Evolutionary conservation across 495 filamentous ascomycete species (phyloP), one percentile per base, ranked within the genome.

Genomic region (Penicillium soppii): DNA sequence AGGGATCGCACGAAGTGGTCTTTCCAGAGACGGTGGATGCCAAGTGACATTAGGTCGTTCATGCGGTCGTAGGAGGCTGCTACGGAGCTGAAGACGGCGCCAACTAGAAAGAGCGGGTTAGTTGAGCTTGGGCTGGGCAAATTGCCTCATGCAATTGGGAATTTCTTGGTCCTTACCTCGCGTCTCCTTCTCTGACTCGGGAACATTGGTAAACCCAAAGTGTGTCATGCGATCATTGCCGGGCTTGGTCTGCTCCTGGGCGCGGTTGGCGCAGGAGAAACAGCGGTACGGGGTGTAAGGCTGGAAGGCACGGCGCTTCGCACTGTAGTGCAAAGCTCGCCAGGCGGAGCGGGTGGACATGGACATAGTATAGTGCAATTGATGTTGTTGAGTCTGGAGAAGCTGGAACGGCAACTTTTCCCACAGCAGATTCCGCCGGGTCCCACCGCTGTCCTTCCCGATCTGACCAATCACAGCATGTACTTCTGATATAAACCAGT

Each of bases 41-140:
- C 91, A 21, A 97, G 83, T 35, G 92, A 97, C 94, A 98, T 97
- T 43, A 97, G 82, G 69, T 98, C 94, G 80, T 98, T 98, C 94
- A 98, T 98, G 56, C 83, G 84, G 67, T 97, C 92, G 77, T 94
- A 88, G 22, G 85, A 89, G 41, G 89, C 82, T 57, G 94, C 92
- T 42, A 98, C 92, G 65, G 90, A 95, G 70, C 91, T 94, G 78
- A 97, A 98, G 53, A 98, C 94, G 35, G 82, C 82, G 57, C 84
- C 86, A 19, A 97, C 94, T 89, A 55, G 46, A 37, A 35, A 44
- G 17, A 3, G 21, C 22, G 10, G 40, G 27, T 67, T 61, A 72
- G 61, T 23, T 43, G 30, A 4, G 5, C 7, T 27, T 7, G 12
- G 22, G 17, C 4, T 30, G 20, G n/a, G 7, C 37, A 13, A 21